Evolutionary conservation across 441 rosid genomes (phyloP), one percentile per base, ranked within the genome.

Genomic region (Iberis amara): DNA sequence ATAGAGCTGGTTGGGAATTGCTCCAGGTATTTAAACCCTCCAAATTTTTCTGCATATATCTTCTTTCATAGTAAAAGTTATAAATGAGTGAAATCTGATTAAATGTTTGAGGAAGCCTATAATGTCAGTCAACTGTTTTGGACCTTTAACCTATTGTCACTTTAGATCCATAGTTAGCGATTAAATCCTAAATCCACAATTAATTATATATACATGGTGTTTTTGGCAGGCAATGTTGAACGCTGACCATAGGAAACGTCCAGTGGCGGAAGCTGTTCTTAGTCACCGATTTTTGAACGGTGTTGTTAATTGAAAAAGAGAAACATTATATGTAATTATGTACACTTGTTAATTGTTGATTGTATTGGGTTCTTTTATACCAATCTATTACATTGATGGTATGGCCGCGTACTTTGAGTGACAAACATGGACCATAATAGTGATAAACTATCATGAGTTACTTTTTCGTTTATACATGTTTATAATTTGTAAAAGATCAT

Each of bases 1-100:
- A 76, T 59, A 70, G 73, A 58, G 89, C 97, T 67, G 95, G 95
- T 52, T 86, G 95, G 95, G 79, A 89, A 63, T 75, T 89, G 55
- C 95, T 86, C 44, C 87, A 89, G 97, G 97, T 89, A 55, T 44
- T 18, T 27, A 28, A 7, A 28, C 48, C 35, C 28, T 27, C 27
- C 8, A n/a, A n/a, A n/a, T n/a, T n/a, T n/a, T 26, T 46, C 42
- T 32, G 42, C 42, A 48, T 38, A 0, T 7, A 57, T 58, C 5
- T 7, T 30, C 11, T 10, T 27, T 32, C 10, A 13, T 4, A 35
- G 38, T n/a, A 33, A 28, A 40, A 4, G 8, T 7, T 8, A 6
- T 5, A 30, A 30, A 30, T 5, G 6, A 30, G 8, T 30, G 7
- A 30, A 5, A 5, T 7, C 32, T 18, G 21, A 18, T 18, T 18